Evolutionary conservation across 192 early-diverging fungal species (phyloP).

Genomic region (Podila verticillata): DNA sequence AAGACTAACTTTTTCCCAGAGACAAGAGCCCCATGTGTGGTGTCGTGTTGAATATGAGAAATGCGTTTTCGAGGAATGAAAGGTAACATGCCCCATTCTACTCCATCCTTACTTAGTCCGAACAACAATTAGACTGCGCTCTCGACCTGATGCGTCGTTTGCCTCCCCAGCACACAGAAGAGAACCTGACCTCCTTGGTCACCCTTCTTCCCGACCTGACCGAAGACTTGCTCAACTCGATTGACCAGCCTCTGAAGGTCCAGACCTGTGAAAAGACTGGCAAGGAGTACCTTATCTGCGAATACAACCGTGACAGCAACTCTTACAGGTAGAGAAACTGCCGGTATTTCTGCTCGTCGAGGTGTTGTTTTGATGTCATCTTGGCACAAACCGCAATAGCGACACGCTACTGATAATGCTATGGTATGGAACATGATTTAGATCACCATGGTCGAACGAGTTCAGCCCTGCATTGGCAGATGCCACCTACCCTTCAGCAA

Average conservation of each 20-base stretch:
- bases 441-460: conserved; percentile 98
- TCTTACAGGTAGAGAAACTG: conserved; percentile 76
- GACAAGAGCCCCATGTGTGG: too few species aligned
- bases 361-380: too few species aligned
- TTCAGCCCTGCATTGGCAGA: conserved; percentile 90
- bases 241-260: conserved; percentile 93
- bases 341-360: neutral
- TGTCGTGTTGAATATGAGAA: too few species aligned
- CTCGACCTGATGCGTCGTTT: conserved; percentile 98
- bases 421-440: conserved; percentile 10
- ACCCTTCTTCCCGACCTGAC: conserved; percentile 85
- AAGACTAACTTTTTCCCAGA: too few species aligned
- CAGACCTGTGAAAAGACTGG: conserved; percentile 74
- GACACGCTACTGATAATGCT: neutral
- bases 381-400: too few species aligned
- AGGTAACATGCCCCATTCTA: too few species aligned
- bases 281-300: conserved; percentile 89
- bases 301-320: conserved; percentile 97
- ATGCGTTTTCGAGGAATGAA: too few species aligned
- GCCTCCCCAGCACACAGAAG: conserved; percentile 90
- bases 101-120: neutral
- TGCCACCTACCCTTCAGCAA: conserved; percentile 78
- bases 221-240: conserved; percentile 89
- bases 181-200: conserved; percentile 86
- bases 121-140: conserved; percentile 82